A percentile compares a stretch with the other conserved stretches of the same genome.
These are phyloP conservation scores for Diutina mesorugosa DNA, from an alignment of 1,139 yeast species.

Conservation along the genomic window DNA sequence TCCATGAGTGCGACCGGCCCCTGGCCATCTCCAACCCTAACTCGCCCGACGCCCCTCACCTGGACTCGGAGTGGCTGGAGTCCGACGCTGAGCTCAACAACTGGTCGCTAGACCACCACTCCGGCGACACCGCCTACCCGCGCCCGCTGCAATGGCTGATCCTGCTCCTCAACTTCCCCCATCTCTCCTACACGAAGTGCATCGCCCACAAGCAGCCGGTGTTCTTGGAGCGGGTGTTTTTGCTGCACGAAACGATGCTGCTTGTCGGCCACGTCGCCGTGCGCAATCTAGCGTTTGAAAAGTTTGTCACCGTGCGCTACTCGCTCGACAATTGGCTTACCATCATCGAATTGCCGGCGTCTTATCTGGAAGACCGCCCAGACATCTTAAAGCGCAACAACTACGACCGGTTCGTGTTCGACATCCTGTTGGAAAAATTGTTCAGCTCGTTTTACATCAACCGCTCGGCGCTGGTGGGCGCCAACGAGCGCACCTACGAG, in stretches of 20 bases:
- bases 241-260: slow-evolving; percentile 42
- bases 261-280: slow-evolving; percentile 70
- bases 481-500: slow-evolving; percentile 10
- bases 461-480: not conserved
- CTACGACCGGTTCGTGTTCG: slow-evolving; percentile 49
- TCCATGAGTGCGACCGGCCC: slow-evolving; percentile 61
- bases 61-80: slow-evolving; percentile 12
- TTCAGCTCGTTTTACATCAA: slow-evolving; percentile 17
- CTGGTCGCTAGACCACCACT: slow-evolving; percentile 3
- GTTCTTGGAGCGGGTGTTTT: slow-evolving; percentile 51
- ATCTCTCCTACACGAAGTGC: slow-evolving; percentile 27
- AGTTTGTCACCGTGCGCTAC: slow-evolving; percentile 49
- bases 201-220: slow-evolving; percentile 26
- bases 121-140: slow-evolving; percentile 13
- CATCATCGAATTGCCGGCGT: slow-evolving; percentile 54
- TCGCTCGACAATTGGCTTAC: slow-evolving; percentile 66
- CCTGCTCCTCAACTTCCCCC: slow-evolving; percentile 32
- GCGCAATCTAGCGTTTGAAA: slow-evolving; percentile 52
- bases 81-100: slow-evolving; percentile 7
- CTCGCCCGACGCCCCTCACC: slow-evolving; percentile 28
- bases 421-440: slow-evolving; percentile 30
- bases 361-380: slow-evolving; percentile 49
- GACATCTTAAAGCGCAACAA: slow-evolving; percentile 32
- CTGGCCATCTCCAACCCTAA: slow-evolving; percentile 57
- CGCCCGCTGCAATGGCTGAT: slow-evolving; percentile 35